A percentile compares a stretch with the other conserved stretches of the same genome.
phyloP scores from a whole-genome alignment of 2,329 filamentous ascomycete species.

The Fusarium sp. region DNA sequence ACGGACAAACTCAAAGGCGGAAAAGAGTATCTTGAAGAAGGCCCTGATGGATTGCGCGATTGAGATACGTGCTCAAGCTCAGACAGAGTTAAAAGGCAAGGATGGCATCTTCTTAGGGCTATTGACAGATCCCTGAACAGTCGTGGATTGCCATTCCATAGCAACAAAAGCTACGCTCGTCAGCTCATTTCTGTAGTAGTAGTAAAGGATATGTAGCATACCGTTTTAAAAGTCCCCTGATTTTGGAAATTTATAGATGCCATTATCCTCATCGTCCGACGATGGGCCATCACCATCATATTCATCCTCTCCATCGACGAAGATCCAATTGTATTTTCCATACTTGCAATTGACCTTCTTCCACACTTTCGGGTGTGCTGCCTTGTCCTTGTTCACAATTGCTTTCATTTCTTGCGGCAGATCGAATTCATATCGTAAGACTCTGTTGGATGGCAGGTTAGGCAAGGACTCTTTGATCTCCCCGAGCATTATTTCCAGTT shows the following conservation, averaged over 20 bases:
- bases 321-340: neutral
- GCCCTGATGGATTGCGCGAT: constrained; percentile 58
- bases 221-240: neutral
- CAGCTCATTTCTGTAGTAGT: neutral
- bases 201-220: neutral
- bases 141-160: too few relatives aligned
- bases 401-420: too few relatives aligned
- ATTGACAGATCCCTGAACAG: neutral
- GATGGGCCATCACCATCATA: neutral
- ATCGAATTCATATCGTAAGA: too few relatives aligned
- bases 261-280: neutral
- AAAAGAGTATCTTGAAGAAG: constrained; percentile 13
- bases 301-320: neutral
- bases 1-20: constrained; percentile 24
- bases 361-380: neutral
- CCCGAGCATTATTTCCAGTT: too few relatives aligned
- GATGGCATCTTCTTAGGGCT: neutral
- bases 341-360: neutral
- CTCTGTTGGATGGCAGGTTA: too few relatives aligned
- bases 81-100: neutral
- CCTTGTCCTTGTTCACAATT: too few relatives aligned
- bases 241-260: neutral
- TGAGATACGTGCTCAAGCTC: neutral
- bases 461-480: too few relatives aligned
- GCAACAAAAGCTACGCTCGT: neutral